Percentiles rank a stretch among this genome's conserved stretches.
These are phyloP conservation scores for Aphanomyces invadans DNA, from an alignment of 352 stramenopile genomes.

Conservation along the genomic window DNA sequence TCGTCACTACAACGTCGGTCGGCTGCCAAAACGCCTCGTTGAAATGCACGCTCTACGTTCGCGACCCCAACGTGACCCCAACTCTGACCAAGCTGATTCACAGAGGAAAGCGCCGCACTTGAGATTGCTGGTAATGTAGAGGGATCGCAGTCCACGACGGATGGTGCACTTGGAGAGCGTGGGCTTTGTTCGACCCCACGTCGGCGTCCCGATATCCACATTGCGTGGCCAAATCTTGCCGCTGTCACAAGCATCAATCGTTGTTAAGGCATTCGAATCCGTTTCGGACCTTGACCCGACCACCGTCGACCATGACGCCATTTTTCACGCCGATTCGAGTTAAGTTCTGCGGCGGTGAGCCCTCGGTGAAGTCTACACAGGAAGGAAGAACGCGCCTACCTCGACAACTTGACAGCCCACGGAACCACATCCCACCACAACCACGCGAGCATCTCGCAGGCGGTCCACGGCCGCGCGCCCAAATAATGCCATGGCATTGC, in stretches of 20 bases:
- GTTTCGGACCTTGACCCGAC: not conserved
- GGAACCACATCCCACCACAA: slow-evolving; percentile 24
- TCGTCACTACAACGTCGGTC: not conserved
- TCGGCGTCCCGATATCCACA: not conserved
- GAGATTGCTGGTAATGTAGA: not conserved
- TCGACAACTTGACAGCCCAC: slow-evolving; percentile 29
- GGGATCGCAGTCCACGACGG: not conserved
- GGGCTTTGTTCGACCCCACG: not conserved
- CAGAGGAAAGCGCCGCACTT: too few relatives aligned
- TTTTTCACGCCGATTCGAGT: not conserved
- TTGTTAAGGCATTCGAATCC: not conserved
- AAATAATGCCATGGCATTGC: slow-evolving; percentile 16
- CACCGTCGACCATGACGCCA: not conserved
- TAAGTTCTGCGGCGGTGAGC: slow-evolving; percentile 22
- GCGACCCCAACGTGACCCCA: too few relatives aligned
- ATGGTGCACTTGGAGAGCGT: not conserved
- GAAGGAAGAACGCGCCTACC: not conserved
- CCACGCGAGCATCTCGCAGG: slow-evolving; percentile 11
- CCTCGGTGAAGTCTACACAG: slow-evolving; percentile 14
- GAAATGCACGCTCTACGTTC: not conserved
- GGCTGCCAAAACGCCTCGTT: slow-evolving; percentile 6
- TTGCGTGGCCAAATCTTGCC: slow-evolving; percentile 24
- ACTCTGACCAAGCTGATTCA: too few relatives aligned
- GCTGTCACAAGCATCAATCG: not conserved
- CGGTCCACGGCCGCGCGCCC: slow-evolving; percentile 4